These are phyloP conservation scores for Drechslerella coelobrocha DNA, from an alignment of 2,329 filamentous ascomycete species.

Conservation along the genomic window DNA sequence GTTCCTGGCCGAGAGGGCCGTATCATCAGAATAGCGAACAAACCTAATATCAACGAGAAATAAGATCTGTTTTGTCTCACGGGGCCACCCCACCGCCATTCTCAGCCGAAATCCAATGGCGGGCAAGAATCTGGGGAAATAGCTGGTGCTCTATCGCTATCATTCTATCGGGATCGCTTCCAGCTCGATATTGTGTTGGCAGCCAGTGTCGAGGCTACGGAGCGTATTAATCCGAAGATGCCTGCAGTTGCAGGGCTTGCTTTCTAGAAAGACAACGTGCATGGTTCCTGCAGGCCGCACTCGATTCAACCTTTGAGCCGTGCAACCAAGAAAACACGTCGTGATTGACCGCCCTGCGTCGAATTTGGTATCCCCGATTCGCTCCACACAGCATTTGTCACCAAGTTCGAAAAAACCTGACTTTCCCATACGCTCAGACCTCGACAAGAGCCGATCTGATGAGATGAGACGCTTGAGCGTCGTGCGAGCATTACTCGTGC, in stretches of 20 bases:
- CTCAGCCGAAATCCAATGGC: slow-evolving; percentile 21
- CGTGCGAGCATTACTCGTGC: slow-evolving; percentile 8
- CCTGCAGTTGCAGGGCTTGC: slow-evolving; percentile 6
- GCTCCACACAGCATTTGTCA: slow-evolving; percentile 11
- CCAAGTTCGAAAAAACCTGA: too few species aligned
- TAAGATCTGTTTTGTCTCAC: slow-evolving; percentile 17
- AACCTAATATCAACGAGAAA: slow-evolving; percentile 28
- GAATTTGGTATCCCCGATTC: neutral
- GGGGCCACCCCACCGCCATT: slow-evolving; percentile 36
- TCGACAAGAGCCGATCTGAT: slow-evolving; percentile 24
- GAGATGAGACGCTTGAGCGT: slow-evolving; percentile 30
- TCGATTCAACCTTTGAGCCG: slow-evolving; percentile 20
- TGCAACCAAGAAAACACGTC: slow-evolving; percentile 13
- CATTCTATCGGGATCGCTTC: neutral
- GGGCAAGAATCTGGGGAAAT: slow-evolving; percentile 42
- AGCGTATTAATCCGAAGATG: slow-evolving; percentile 40
- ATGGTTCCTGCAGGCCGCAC: too few species aligned
- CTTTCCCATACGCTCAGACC: slow-evolving; percentile 26
- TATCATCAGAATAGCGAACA: slow-evolving; percentile 42
- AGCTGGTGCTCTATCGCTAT: slow-evolving; percentile 2
- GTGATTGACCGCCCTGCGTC: neutral
- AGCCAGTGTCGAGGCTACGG: slow-evolving; percentile 15
- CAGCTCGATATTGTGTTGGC: slow-evolving; percentile 31
- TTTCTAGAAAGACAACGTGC: neutral
- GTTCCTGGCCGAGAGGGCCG: too few species aligned